phyloP scores from a whole-genome alignment of 2,329 filamentous ascomycete genomes.

The Orbilia blumenaviensis region DNA sequence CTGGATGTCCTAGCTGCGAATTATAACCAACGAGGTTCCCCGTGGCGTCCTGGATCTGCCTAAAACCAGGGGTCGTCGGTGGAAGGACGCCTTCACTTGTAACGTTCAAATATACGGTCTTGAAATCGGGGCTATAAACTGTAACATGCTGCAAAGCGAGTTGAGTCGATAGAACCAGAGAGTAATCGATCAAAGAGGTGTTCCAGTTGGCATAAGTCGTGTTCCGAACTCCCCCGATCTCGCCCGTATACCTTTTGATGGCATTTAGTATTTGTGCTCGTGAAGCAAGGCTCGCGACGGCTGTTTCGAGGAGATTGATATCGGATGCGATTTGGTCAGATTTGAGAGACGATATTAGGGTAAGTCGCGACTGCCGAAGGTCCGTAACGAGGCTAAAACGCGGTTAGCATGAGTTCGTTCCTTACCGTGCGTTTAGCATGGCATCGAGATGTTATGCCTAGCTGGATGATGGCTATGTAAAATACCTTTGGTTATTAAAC shows the following conservation, averaged over 20 bases:
- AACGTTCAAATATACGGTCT: constrained; percentile 36
- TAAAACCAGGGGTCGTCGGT: constrained; percentile 22
- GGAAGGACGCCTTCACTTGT: constrained; percentile 33
- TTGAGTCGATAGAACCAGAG: constrained; percentile 45
- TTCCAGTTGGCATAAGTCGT: constrained; percentile 47
- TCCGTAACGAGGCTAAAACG: constrained; percentile 47
- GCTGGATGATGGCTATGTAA: too few relatives aligned
- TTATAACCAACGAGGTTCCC: constrained; percentile 46
- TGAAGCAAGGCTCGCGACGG: constrained; percentile 33
- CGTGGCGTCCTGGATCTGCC: constrained; percentile 31
- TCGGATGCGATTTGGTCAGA: constrained; percentile 47
- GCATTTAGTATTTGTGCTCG: constrained; percentile 47
- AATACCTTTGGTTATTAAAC: constrained; percentile 53
- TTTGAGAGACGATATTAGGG: constrained; percentile 40
- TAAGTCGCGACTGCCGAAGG: constrained; percentile 39
- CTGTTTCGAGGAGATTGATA: constrained; percentile 34
- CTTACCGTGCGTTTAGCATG: background rate
- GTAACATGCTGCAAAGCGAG: constrained; percentile 41
- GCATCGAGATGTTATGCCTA: background rate
- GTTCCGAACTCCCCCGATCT: constrained; percentile 31
- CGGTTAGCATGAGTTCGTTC: constrained; percentile 7
- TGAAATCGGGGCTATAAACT: constrained; percentile 42
- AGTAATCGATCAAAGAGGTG: constrained; percentile 38
- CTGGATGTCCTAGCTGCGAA: constrained; percentile 32
- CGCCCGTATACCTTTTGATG: constrained; percentile 49